Evolutionary conservation across 2,329 filamentous ascomycete species (phyloP), one percentile per base, ranked within the genome.

Genomic region (Diplodia sapinea): DNA sequence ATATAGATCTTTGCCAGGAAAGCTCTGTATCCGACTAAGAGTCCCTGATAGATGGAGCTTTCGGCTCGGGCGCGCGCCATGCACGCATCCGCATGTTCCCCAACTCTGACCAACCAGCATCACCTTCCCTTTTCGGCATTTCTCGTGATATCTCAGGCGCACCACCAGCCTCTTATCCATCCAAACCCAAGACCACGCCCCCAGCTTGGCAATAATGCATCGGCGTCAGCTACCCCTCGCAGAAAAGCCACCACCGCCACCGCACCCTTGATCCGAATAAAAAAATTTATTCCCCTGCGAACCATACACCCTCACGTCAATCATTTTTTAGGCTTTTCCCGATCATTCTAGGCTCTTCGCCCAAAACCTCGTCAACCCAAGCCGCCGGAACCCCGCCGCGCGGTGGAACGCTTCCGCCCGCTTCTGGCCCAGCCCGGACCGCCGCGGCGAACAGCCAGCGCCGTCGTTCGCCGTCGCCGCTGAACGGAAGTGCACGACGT

Each of bases 361-460:
- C 40, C 43, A 66, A 23, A 43, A 66, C 31, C 43, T 17, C 52
- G 40, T 51, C 38, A 38, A 8, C 40, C 64, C 64, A 6, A 66
- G 29, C 38, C 12, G 26, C 7, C 40, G 31, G 33, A 66, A 66
- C 20, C 52, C 64, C 26, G 38, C 9, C n/a, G 38, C 52, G 6
- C 15, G 40, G 20, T 66, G 43, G 52, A 57, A 66, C 12, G 23
- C 52, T 29, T 66, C 40, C 12, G 64, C 64, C 26, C 31, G 15
- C 54, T 5, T 8, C 43, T 59, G 64, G 17, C 38, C 64, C 15
- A 23, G 17, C 11, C 51, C 31, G 33, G 43, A 8, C 52, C 52
- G 29, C 5, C 52, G 29, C 29, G 5, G 52, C 29, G 26, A 36
- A n/a, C 49, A 26, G 12, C 38, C 23, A 26, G 23, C 23, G 23